A percentile compares a stretch with the other conserved stretches of the same genome.
phyloP scores from a whole-genome alignment of 306 rosid genomes.

The Sesbania bispinosa region DNA sequence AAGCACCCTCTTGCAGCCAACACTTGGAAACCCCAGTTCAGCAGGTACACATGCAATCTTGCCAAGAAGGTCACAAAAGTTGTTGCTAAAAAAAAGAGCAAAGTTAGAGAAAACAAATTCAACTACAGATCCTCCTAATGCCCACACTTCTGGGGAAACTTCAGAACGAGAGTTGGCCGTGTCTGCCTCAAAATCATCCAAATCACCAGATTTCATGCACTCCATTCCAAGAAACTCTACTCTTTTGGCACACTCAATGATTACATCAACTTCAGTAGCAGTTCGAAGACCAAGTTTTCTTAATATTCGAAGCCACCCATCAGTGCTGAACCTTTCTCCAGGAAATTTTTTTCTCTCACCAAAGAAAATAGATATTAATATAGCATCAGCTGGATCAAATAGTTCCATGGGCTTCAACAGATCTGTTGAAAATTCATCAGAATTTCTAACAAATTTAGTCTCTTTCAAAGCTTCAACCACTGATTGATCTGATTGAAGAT shows the following conservation, averaged over 20 bases:
- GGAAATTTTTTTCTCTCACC: slow-evolving; percentile 89
- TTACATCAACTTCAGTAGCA: slow-evolving; percentile 73
- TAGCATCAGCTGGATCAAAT: slow-evolving; percentile 85
- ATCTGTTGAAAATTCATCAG: slow-evolving; percentile 83
- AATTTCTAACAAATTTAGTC: slow-evolving; percentile 78
- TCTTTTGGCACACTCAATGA: slow-evolving; percentile 93
- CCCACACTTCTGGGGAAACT: slow-evolving; percentile 81
- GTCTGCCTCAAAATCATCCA: slow-evolving; percentile 72
- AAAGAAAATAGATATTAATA: slow-evolving; percentile 82
- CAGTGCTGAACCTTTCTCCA: slow-evolving; percentile 86
- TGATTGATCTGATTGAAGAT: slow-evolving; percentile 69
- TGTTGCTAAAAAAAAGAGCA: slow-evolving; percentile 78
- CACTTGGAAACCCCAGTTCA: slow-evolving; percentile 84
- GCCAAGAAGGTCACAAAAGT: slow-evolving; percentile 82
- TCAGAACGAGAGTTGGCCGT: slow-evolving; percentile 43
- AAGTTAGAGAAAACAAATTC: slow-evolving; percentile 85
- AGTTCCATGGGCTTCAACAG: slow-evolving; percentile 71
- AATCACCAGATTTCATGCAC: slow-evolving; percentile 61
- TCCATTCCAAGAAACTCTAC: slow-evolving; percentile 87
- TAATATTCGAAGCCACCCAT: slow-evolving; percentile 87
- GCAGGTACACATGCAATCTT: slow-evolving; percentile 85
- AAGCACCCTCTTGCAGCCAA: slow-evolving; percentile 83
- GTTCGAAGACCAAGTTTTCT: slow-evolving; percentile 85
- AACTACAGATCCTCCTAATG: slow-evolving; percentile 80
- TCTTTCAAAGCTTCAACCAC: slow-evolving; percentile 72